phyloP scores from a whole-genome alignment of 108 stramenopile species.

The Cyclostephanos invisitatus region DNA sequence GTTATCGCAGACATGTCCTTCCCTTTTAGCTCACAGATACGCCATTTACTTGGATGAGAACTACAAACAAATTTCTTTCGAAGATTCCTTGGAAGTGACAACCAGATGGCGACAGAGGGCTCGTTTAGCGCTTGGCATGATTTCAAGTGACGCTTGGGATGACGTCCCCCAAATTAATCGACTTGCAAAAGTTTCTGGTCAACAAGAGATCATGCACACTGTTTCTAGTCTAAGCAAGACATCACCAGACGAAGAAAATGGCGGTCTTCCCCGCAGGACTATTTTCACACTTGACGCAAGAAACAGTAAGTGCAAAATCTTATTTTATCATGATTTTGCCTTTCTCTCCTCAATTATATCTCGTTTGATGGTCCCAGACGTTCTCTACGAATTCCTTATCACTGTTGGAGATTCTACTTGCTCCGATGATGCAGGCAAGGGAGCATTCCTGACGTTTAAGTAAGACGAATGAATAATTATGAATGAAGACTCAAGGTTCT shows the following conservation, averaged over 20 bases:
- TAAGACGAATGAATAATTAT: conserved; percentile 7
- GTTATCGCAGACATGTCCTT: conserved; percentile 11
- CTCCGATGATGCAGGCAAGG: conserved; percentile 29
- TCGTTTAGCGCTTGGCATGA: not conserved
- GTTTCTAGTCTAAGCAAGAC: conserved; percentile 23
- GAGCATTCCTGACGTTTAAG: conserved; percentile 46
- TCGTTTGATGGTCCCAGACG: conserved; percentile 15
- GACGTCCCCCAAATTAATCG: conserved; percentile 3
- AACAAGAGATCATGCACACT: conserved; percentile 18
- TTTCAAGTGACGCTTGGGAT: not conserved
- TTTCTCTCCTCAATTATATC: not conserved
- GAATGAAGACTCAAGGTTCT: not conserved
- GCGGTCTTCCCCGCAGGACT: conserved; percentile 32
- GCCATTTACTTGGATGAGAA: conserved; percentile 8
- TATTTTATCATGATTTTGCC: not conserved
- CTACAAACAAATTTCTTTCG: not conserved
- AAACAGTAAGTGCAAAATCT: conserved; percentile 14
- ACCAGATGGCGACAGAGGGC: conserved; percentile 15
- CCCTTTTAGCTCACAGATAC: conserved; percentile 10
- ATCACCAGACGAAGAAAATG: conserved; percentile 9
- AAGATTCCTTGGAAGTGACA: conserved; percentile 9
- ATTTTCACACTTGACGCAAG: conserved; percentile 15
- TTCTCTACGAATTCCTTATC: conserved; percentile 40
- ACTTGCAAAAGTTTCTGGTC: conserved; percentile 8
- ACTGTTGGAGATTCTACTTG: conserved; percentile 27